These are phyloP conservation scores for Dichotomopilus funicola DNA, from an alignment of 2,329 filamentous ascomycete species.

Conservation along the genomic window DNA sequence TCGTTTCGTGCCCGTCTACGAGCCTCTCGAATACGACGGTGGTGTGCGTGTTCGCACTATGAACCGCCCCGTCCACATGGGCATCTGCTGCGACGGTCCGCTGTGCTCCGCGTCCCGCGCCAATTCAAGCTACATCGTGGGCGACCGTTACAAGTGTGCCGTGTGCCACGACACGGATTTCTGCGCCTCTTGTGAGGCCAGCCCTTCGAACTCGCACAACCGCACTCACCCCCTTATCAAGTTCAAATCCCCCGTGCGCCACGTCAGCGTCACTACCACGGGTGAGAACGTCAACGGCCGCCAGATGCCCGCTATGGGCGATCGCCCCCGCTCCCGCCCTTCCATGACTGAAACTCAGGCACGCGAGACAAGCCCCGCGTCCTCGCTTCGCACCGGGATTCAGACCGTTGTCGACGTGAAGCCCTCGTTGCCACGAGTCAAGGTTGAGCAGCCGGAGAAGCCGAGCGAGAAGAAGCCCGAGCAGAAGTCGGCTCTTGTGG, in stretches of 20 bases:
- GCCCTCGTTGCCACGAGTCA: conserved; percentile 23
- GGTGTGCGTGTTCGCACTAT: conserved; percentile 33
- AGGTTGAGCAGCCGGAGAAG: conserved; percentile 25
- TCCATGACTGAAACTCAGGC: conserved; percentile 35
- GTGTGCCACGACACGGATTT: conserved; percentile 94
- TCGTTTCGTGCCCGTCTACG: conserved; percentile 83
- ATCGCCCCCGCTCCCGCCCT: conserved; percentile 32
- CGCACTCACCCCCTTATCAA: conserved; percentile 95
- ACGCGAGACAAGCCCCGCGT: conserved; percentile 42
- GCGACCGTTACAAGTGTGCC: conserved; percentile 92
- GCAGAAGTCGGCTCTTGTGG: conserved; percentile 15
- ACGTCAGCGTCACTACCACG: conserved; percentile 78
- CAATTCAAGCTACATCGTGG: conserved; percentile 65
- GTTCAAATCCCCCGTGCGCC: conserved; percentile 87
- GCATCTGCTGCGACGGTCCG: conserved; percentile 92
- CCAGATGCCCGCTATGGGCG: conserved; percentile 64
- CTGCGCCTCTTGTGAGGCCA: conserved; percentile 88
- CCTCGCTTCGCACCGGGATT: conserved; percentile 34
- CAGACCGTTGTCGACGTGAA: conserved; percentile 61
- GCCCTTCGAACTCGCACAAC: conserved; percentile 79
- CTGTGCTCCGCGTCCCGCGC: conserved; percentile 53
- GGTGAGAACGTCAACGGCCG: conserved; percentile 67
- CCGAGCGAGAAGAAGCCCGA: conserved; percentile 10
- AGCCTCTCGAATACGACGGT: conserved; percentile 47
- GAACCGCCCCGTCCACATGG: conserved; percentile 57